Evolutionary conservation across 495 filamentous ascomycete genomes (phyloP), one percentile per base, ranked within the genome.

Genomic region (Talaromyces proteolyticus): DNA sequence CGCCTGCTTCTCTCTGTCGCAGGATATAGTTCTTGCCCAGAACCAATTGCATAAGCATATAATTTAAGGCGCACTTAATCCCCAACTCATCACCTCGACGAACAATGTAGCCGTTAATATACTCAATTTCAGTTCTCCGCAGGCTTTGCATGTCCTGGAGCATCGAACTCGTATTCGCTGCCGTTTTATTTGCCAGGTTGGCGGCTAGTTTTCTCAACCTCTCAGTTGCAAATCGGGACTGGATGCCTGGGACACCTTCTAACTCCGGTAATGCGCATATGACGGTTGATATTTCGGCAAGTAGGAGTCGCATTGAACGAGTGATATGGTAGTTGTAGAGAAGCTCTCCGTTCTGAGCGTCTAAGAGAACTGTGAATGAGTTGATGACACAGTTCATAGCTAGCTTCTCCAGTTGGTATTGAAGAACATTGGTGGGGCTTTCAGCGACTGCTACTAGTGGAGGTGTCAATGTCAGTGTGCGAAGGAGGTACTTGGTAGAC

Each of bases 51-150:
- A 79, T 71, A 12, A 89, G 66, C 74, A 80, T 76, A 57, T 84
- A 83, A 55, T 95, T 89, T 53, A 86, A 67, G 44, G 76, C 71
- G 53, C 80, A 82, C 43, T 74, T 67, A 5, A 91, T 60, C 11
- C 85, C 84, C 37, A 87, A 53, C 64, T 89, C 82, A 58, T 83
- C 74, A 21, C 82, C 90, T 21, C 80, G 77, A 47, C 68, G 69
- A 38, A 93, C 79, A 24, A 95, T 75, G 66, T 85, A 96, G 14
- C 90, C 91, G 67, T 93, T 95, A 55, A 95, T 78, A 57, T 86
- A 91, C 17, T 85, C 79, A 48, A 95, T 81, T 63, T 95, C 91
- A 2, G 89, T 94, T 45, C 64, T 55, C 58, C 74, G 78, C 3
- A 82, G 74, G 2, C 64, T 64, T 25, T 68, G 62, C 17, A 92